Conservation (phyloP, 73 alveolate genomes). For the Symbiodinium pilosum region DNA sequence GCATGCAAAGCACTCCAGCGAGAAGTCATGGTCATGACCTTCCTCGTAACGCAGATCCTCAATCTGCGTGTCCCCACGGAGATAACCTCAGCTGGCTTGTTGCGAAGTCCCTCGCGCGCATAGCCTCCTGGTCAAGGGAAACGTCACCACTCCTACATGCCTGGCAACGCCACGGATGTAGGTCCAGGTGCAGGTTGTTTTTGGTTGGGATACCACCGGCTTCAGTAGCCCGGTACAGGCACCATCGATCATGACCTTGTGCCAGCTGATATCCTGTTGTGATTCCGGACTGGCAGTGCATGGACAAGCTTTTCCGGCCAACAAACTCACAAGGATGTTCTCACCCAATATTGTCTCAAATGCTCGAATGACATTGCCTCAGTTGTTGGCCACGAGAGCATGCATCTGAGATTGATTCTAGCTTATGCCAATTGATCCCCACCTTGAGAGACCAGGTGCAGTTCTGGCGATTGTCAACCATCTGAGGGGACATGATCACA, state of each 20-base stretch:
- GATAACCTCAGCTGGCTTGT: neutral
- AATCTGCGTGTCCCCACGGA: conserved; percentile 45
- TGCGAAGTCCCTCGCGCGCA: neutral
- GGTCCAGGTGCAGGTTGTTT: conserved; percentile 59
- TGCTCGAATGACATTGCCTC: conserved; percentile 48
- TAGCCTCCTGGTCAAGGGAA: neutral
- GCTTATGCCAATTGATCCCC: too few relatives aligned
- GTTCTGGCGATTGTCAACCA: conserved; percentile 56
- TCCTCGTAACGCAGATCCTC: conserved; percentile 68
- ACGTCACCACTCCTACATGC: neutral
- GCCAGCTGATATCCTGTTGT: neutral
- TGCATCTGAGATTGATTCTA: neutral
- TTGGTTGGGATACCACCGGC: conserved; percentile 48
- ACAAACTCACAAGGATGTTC: neutral
- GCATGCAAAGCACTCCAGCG: conserved; percentile 48
- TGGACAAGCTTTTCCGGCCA: neutral
- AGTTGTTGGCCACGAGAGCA: neutral
- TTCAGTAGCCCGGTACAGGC: conserved; percentile 50
- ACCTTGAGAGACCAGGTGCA: neutral
- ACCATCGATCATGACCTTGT: conserved; percentile 85
- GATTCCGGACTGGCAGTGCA: neutral
- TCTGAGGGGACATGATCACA: conserved; percentile 35
- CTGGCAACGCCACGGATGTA: conserved; percentile 81
- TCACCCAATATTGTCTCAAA: conserved; percentile 38
- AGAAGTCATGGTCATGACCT: conserved; percentile 69